Evolutionary conservation across 1,139 yeast genomes (phyloP), one percentile per base, ranked within the genome.

Genomic region (Pichia sp.): DNA sequence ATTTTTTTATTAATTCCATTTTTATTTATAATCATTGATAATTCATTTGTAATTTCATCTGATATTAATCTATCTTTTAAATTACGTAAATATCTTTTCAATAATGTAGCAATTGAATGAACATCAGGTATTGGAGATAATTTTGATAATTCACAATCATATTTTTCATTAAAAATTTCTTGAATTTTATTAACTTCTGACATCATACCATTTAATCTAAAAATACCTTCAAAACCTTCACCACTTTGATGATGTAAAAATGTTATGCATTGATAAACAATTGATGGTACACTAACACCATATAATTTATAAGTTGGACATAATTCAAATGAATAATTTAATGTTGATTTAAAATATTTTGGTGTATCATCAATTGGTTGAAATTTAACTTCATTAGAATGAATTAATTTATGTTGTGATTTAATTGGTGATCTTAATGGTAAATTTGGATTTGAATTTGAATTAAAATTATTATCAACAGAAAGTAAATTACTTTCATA

Each of bases 191-290:
- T 76, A 26, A 92, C 87, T 40, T 82, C 73, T 0, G 90, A 76
- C 44, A 92, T 86, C 30, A 96, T 85, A 2, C 98, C 98, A 63
- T 94, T 87, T 46, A 90, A 69, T 51, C 98, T 71, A 67, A 92
- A 92, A 2, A 92, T 77, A 4, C 98, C 98, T 60, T 90, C 96
- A 62, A 87, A 95, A 51, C 76, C 77, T 22, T 84, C 70, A 0
- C 95, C 96, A 10, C 85, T 80, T 24, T 82, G 75, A 40, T 70
- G 73, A 44, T 76, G 73, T 41, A 92, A 69, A 55, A 74, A 84
- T 49, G 80, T 87, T 37, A 92, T 62, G 58, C 96, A 87, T 49
- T 96, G 69, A 57, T 68, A 84, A 24, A 87, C 76, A 10, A 92
- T 78, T 38, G 92, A 79, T 1, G 98, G 97, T 10, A 92, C 77